These are phyloP conservation scores for Wickerhamiella bombiphila DNA, from an alignment of 805 yeast species.

Conservation along the genomic window DNA sequence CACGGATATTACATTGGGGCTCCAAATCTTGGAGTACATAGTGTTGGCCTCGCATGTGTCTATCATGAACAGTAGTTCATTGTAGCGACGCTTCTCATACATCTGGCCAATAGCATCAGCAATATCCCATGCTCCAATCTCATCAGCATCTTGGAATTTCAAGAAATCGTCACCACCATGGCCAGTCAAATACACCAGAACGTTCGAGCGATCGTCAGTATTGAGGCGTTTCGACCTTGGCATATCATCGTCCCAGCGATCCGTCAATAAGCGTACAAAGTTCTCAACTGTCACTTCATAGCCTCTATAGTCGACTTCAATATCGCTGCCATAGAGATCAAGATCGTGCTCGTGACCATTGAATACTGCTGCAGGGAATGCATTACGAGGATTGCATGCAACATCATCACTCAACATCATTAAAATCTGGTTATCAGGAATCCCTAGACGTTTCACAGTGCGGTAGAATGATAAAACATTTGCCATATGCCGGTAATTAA, in stretches of 20 bases:
- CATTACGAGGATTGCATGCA: conserved; percentile 91
- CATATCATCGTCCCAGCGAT: conserved; percentile 88
- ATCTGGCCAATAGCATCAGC: conserved; percentile 96
- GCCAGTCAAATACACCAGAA: conserved; percentile 90
- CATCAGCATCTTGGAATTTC: conserved; percentile 97
- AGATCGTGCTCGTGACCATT: conserved; percentile 84
- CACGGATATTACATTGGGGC: conserved; percentile 83
- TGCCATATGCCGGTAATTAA: conserved; percentile 95
- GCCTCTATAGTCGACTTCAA: conserved; percentile 94
- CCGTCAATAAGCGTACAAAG: conserved; percentile 81
- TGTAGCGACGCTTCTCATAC: conserved; percentile 90
- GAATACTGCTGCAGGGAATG: conserved; percentile 91
- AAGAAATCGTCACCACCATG: conserved; percentile 97
- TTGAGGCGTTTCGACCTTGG: conserved; percentile 82
- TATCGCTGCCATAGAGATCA: conserved; percentile 85
- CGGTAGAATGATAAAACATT: conserved; percentile 87
- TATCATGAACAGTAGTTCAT: conserved; percentile 92
- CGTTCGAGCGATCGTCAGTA: conserved; percentile 88
- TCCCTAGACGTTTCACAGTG: conserved; percentile 89
- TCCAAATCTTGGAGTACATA: conserved; percentile 82
- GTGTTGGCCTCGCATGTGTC: conserved; percentile 99
- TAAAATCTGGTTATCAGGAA: conserved; percentile 94
- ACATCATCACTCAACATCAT: conserved; percentile 93
- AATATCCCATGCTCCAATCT: conserved; percentile 83
- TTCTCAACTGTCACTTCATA: conserved; percentile 97